Evolutionary conservation across 2,329 filamentous ascomycete genomes (phyloP).

Genomic region (Cladophialophora immunda): DNA sequence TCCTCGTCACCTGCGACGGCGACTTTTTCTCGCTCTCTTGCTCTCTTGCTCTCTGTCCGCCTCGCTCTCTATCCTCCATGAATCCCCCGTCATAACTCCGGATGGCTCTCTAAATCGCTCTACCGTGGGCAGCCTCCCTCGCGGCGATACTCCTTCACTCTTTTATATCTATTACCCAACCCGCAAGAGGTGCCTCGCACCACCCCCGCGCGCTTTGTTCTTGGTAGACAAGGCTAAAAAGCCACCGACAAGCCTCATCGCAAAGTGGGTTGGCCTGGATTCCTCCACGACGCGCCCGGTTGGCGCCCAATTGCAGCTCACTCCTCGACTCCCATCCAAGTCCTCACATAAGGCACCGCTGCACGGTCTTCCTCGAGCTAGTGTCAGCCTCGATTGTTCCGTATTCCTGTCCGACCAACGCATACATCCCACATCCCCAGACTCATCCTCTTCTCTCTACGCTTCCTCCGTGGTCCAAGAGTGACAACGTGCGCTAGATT

Average conservation of each 20-base stretch:
- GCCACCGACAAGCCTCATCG: conserved; percentile 11
- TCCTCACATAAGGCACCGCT: conserved; percentile 22
- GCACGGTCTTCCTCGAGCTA: conserved; percentile 18
- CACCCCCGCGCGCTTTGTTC: conserved; percentile 11
- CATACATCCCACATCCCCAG: conserved; percentile 16
- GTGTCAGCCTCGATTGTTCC: conserved; percentile 24
- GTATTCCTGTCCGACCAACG: conserved; percentile 13
- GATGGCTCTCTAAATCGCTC: conserved; percentile 6
- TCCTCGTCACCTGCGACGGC: conserved; percentile 26
- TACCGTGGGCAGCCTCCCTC: not conserved
- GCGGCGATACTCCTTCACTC: not conserved
- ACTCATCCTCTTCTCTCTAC: conserved; percentile 1
- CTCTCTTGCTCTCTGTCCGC: not conserved
- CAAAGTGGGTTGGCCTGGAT: conserved; percentile 19
- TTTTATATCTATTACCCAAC: conserved; percentile 7
- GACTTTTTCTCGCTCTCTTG: no score
- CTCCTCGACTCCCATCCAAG: conserved; percentile 6
- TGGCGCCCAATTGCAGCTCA: conserved; percentile 27
- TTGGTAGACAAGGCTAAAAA: conserved; percentile 11
- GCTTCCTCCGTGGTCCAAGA: conserved; percentile 9
- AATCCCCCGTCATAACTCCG: not conserved
- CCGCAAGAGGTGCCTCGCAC: not conserved
- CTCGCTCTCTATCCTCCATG: not conserved
- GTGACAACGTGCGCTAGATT: conserved; percentile 6
- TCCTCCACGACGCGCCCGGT: conserved; percentile 24